Percentiles rank a stretch among this genome's conserved stretches.
These are phyloP conservation scores for Quercus gilva DNA, from an alignment of 306 rosid species.

Conservation along the genomic window DNA sequence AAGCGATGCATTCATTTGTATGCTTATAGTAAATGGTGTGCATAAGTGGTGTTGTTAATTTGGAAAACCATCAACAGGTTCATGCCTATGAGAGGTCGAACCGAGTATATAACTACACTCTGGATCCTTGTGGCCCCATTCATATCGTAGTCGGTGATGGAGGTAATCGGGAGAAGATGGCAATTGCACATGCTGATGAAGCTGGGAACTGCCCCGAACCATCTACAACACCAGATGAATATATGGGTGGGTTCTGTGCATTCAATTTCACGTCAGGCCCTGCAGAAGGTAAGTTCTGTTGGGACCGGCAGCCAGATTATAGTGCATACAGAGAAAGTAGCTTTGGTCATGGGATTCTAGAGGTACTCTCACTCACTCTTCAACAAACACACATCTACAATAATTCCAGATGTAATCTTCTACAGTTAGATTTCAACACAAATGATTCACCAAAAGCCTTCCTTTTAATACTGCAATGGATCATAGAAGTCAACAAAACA, in stretches of 20 bases:
- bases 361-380: conserved; percentile 46
- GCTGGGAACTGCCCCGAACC: conserved; percentile 90
- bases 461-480: neutral
- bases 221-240: conserved; percentile 45
- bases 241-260: conserved; percentile 67
- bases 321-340: conserved; percentile 95
- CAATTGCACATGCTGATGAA: conserved; percentile 70
- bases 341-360: conserved; percentile 94
- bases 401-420: neutral
- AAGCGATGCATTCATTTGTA: neutral
- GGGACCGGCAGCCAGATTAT: conserved; percentile 84
- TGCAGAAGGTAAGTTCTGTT: conserved; percentile 82
- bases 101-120: conserved; percentile 79
- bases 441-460: neutral
- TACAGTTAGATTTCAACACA: neutral
- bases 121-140: conserved; percentile 88
- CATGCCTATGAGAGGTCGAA: conserved; percentile 93
- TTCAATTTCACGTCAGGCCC: conserved; percentile 87
- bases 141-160: conserved; percentile 80
- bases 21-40: neutral
- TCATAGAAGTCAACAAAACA: neutral
- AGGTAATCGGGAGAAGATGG: conserved; percentile 86
- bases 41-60: neutral
- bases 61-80: conserved; percentile 49
- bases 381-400: neutral